These are phyloP conservation scores for Zychaea mexicana DNA, from an alignment of 371 early-diverging fungal genomes.

Conservation along the genomic window DNA sequence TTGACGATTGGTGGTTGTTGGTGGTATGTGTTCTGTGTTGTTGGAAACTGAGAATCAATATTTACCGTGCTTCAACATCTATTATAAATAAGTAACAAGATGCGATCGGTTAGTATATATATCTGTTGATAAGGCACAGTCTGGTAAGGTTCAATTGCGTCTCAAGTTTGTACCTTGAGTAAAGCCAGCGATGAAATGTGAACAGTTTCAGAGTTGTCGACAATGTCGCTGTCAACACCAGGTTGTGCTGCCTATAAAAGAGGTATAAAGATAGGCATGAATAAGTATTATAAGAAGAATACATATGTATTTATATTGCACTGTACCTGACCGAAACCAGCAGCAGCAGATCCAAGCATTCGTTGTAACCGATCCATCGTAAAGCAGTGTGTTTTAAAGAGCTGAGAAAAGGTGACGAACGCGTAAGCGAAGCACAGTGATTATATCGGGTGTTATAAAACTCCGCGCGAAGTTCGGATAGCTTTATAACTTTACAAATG, in stretches of 20 bases:
- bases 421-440: not conserved
- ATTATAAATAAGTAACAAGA: not conserved
- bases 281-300: not conserved
- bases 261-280: not conserved
- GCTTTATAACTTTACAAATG: too few species aligned
- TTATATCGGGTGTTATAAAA: not conserved
- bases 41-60: not conserved
- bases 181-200: conserved; percentile 99
- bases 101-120: not conserved
- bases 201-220: conserved; percentile 99
- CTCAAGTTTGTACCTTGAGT: conserved; percentile 82
- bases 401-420: not conserved
- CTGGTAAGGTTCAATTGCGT: not conserved
- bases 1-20: not conserved
- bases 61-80: conserved; percentile 91
- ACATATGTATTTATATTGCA: not conserved
- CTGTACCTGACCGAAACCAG: conserved; percentile 50
- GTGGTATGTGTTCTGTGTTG: not conserved
- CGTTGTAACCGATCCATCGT: conserved; percentile 75
- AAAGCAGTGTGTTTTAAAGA: not conserved
- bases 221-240: conserved; percentile 84
- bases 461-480: too few species aligned
- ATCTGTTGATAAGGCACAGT: not conserved
- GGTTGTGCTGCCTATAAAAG: conserved; percentile 55
- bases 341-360: conserved; percentile 66